Percentiles rank a stretch among this genome's conserved stretches.
phyloP scores from a whole-genome alignment of 2,329 filamentous ascomycete genomes.

The Penicillium rolfsii region DNA sequence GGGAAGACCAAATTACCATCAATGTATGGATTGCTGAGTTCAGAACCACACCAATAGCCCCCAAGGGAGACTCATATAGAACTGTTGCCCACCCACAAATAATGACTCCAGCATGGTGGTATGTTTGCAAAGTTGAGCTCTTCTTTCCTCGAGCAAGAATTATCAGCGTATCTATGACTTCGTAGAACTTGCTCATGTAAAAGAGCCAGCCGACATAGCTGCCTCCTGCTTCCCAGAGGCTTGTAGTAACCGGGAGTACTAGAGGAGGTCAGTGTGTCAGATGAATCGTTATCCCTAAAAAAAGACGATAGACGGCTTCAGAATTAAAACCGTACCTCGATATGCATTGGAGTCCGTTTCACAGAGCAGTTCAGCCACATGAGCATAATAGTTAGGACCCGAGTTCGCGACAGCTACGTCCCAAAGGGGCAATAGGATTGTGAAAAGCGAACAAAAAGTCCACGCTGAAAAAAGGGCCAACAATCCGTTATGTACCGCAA shows the following conservation, averaged over 20 bases:
- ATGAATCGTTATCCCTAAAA: neutral
- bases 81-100: constrained; percentile 15
- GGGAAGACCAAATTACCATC: constrained; percentile 15
- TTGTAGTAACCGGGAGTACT: constrained; percentile 9
- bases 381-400: constrained; percentile 3
- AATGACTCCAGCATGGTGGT: constrained; percentile 23
- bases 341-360: constrained; percentile 11
- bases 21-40: constrained; percentile 20
- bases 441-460: constrained; percentile 6
- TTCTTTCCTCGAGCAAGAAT: constrained; percentile 19
- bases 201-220: constrained; percentile 21
- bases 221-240: constrained; percentile 9
- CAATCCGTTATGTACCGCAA: constrained; percentile 15
- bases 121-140: constrained; percentile 24
- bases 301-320: neutral
- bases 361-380: constrained; percentile 18
- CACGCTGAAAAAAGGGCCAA: constrained; percentile 21
- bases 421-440: constrained; percentile 1
- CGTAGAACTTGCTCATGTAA: constrained; percentile 24
- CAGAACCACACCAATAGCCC: constrained; percentile 7
- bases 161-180: constrained; percentile 22
- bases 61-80: constrained; percentile 16
- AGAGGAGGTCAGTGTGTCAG: neutral
- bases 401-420: neutral
- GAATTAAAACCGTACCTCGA: constrained; percentile 7